A percentile compares a stretch with the other conserved stretches of the same genome.
These are phyloP conservation scores for Fusarium nanum DNA, from an alignment of 2,329 filamentous ascomycete genomes.

Conservation along the genomic window DNA sequence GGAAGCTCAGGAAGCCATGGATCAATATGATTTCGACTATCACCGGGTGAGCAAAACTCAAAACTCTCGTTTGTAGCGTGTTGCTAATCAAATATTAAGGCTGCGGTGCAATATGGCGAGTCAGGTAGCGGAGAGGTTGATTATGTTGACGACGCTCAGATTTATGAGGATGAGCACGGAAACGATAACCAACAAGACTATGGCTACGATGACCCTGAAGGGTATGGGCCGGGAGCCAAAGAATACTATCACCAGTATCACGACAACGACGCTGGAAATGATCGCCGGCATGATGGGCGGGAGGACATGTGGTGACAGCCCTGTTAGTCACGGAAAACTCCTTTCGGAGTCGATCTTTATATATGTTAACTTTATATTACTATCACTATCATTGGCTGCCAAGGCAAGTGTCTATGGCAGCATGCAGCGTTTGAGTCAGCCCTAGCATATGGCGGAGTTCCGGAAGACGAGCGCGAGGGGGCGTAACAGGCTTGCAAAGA, in stretches of 20 bases:
- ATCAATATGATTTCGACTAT: slow-evolving; percentile 66
- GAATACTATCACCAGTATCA: slow-evolving; percentile 58
- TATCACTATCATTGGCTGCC: slow-evolving; percentile 33
- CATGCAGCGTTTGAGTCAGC: slow-evolving; percentile 43
- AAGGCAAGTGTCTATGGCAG: slow-evolving; percentile 36
- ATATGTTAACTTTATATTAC: slow-evolving; percentile 41
- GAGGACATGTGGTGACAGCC: slow-evolving; percentile 59
- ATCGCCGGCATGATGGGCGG: slow-evolving; percentile 51
- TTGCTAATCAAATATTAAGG: slow-evolving; percentile 47
- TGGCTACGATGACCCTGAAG: slow-evolving; percentile 54
- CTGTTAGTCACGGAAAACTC: slow-evolving; percentile 12
- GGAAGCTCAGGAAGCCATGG: slow-evolving; percentile 60
- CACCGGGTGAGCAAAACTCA: slow-evolving; percentile 58
- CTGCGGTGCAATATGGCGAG: slow-evolving; percentile 61
- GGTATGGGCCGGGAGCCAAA: slow-evolving; percentile 54
- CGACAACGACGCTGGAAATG: slow-evolving; percentile 49
- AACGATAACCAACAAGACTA: slow-evolving; percentile 54
- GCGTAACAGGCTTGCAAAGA: slow-evolving; percentile 40
- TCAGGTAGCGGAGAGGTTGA: slow-evolving; percentile 58
- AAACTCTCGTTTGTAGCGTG: not conserved
- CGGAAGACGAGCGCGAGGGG: slow-evolving; percentile 43
- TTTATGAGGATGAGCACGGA: slow-evolving; percentile 64
- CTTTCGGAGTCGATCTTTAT: slow-evolving; percentile 34
- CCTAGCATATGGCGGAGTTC: slow-evolving; percentile 53
- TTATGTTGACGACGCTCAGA: slow-evolving; percentile 64